These are phyloP conservation scores for Myxozyma geophila DNA, from an alignment of 805 yeast genomes.

Conservation along the genomic window DNA sequence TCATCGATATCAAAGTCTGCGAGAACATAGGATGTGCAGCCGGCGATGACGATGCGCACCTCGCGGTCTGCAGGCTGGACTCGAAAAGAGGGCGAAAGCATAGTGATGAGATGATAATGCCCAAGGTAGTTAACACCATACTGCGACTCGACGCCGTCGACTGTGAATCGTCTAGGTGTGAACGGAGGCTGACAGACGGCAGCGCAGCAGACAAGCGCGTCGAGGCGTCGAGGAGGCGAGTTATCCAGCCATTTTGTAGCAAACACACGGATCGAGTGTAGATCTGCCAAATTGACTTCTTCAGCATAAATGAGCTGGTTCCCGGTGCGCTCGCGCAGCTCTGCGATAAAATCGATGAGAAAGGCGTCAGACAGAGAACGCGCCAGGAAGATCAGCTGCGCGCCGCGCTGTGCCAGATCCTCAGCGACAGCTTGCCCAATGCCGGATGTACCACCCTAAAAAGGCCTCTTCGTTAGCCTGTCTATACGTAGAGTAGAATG, in stretches of 20 bases:
- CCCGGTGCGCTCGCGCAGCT: constrained; percentile 67
- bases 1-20: constrained; percentile 68
- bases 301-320: constrained; percentile 89
- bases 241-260: constrained; percentile 95
- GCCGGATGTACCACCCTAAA: constrained; percentile 88
- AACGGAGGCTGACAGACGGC: constrained; percentile 79
- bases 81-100: constrained; percentile 80
- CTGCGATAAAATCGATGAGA: constrained; percentile 79
- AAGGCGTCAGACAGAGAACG: constrained; percentile 69
- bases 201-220: constrained; percentile 87
- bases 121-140: constrained; percentile 80
- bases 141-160: constrained; percentile 87
- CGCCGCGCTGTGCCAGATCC: constrained; percentile 80
- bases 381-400: constrained; percentile 78
- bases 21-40: constrained; percentile 77
- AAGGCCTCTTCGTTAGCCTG: neutral
- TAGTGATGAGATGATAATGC: constrained; percentile 77
- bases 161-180: constrained; percentile 62
- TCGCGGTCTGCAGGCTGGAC: constrained; percentile 95
- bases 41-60: constrained; percentile 76
- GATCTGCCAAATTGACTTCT: constrained; percentile 75
- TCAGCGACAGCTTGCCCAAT: constrained; percentile 76
- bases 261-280: constrained; percentile 79
- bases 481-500: no score
- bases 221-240: constrained; percentile 86